phyloP scores from a whole-genome alignment of 2,329 filamentous ascomycete species.

The Phyllachora maydis region DNA sequence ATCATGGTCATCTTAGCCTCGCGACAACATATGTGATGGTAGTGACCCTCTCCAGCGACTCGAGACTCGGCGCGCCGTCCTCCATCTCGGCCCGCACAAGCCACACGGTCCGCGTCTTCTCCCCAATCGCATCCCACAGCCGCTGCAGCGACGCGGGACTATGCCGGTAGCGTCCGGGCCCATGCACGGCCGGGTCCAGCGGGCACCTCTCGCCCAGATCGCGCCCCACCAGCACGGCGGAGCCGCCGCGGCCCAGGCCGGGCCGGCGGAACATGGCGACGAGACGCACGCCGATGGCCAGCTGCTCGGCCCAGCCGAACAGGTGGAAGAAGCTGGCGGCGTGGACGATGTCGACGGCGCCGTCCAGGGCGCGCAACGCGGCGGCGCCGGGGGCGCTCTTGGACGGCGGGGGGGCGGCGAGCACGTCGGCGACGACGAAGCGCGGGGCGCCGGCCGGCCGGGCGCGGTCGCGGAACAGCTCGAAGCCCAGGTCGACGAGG shows the following conservation, averaged over 20 bases:
- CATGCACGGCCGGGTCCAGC: constrained; percentile 3
- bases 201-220: constrained; percentile 9
- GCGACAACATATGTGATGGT: too few species aligned
- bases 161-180: constrained; percentile 14
- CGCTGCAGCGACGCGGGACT: constrained; percentile 17
- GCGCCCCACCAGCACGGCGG: constrained; percentile 9
- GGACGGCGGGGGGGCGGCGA: too few species aligned
- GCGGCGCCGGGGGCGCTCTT: constrained; percentile 3
- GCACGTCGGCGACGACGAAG: constrained; percentile 9
- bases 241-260: constrained; percentile 3
- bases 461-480: constrained; percentile 11
- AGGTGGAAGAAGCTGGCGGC: constrained; percentile 12
- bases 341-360: constrained; percentile 10
- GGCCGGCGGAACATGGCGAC: constrained; percentile 8
- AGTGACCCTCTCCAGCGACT: too few species aligned
- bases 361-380: constrained; percentile 5
- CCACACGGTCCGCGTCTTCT: constrained; percentile 9
- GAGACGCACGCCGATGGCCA: constrained; percentile 7
- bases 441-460: constrained; percentile 4
- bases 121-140: constrained; percentile 16
- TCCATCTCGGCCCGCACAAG: background rate
- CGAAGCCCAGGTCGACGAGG: constrained; percentile 13
- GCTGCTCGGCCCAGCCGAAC: constrained; percentile 10
- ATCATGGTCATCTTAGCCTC: too few species aligned
- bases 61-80: background rate